Base-by-base conservation (phyloP, 345 rosid genomes). In the Kernera saxatilis region DNA sequence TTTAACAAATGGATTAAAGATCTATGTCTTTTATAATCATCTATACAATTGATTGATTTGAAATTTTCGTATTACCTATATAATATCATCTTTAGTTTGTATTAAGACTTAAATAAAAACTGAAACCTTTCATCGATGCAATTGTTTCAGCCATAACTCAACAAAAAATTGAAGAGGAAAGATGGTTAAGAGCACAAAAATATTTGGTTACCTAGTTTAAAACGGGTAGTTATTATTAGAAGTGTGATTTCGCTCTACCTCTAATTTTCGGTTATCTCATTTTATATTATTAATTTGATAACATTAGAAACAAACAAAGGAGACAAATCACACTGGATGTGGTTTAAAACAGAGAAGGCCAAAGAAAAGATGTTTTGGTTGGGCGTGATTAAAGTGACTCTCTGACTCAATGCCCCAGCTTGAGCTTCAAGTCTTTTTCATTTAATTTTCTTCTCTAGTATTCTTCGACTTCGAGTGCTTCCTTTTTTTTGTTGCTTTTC, bases 351-450 rank as follows among this genome's bases (percentile, higher is more conserved):
- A 52, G 25, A 62, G 67, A 60, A 13, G 69, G 65, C 27, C 26
- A 21, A 33, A 30, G 64, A 75, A 60, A 69, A 61, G 58, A 67
- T 70, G 77, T 79, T 79, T 66, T 65, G 75, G 69, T 66, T 71
- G 78, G 81, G 78, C 76, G 60, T 78, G 79, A 65, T 45, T 36
- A 70, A 58, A 70, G 74, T 49, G 65, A 49, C 33, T 46, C 45
- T 41, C 63, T 54, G 70, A 74, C 67, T 67, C 74, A 19, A 39
- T 54, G 48, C 58, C 67, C 55, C 65, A 59, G 68, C 46, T 64
- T 54, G 30, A 72, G 78, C n/a, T 65, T 57, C 41, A 80, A 64
- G 63, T 69, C 73, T 32, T 61, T 44, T 76, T 68, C 77, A 56
- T 60, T 76, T 27, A 41, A 55, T 36, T 53, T 22, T 21, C 25